Base-by-base conservation (phyloP, 2,329 filamentous ascomycete genomes). In the Fusarium euwallaceae region DNA sequence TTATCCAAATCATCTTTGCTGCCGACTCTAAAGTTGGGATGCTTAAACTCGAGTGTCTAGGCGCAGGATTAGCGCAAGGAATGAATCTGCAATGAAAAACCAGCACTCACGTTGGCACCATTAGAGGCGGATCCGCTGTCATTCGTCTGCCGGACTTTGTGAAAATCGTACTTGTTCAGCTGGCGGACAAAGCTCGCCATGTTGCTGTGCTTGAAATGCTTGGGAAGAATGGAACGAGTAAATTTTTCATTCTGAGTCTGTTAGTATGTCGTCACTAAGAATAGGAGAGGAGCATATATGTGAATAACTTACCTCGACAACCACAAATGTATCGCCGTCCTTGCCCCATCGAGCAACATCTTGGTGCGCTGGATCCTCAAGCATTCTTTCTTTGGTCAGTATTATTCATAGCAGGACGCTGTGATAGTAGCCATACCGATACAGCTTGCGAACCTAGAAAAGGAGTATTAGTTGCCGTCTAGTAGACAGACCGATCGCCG, bases 191-290 rank as follows among this genome's bases (percentile, higher is more conserved):
- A 98, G 84, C 95, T 98, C 36, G 95, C 95, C 86, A 98, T 98
- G 83, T 98, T 98, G 89, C 95, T 97, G 85, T 98, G 97, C 84
- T 99, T 99, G 88, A 99, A 99, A 80, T 98, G 95, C 82, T 98
- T 98, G 3, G 97, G 97, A 17, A 99, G 90, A 78, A 99, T 97
- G 43, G 94, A 93, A 83, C 98, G 98, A 24, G 97, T 98, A 81
- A 99, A 99, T 83, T 97, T 98, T 83, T 98, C 96, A 83, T 97
- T 97, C 96, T 98, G 82, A 69, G 41, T 29, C 17, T 14, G n/a
- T 74, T 56, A 71, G 71, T 34, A 60, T 70, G 67, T 59, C 53
- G 53, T 45, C 14, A 27, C 27, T 59, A 66, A 66, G 66, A 60
- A 66, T 75, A 17, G 16, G 36, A n/a, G 22, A 17, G 16, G 36